phyloP scores from a whole-genome alignment of 805 yeast genomes.

The Yarrowia sp. region DNA sequence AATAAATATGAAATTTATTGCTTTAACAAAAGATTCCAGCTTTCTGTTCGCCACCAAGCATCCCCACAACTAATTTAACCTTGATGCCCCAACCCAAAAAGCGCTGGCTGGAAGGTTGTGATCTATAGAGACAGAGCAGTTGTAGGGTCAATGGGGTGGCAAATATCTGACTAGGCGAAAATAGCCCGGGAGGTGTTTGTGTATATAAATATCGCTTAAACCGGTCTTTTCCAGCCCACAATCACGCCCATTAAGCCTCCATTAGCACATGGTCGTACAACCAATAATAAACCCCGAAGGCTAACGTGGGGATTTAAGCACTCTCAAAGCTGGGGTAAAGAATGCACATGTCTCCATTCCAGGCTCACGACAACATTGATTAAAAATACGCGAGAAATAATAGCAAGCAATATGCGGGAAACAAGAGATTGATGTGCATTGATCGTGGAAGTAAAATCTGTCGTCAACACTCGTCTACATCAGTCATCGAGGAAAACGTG shows the following conservation, averaged over 20 bases:
- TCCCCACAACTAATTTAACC: neutral
- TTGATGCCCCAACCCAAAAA: neutral
- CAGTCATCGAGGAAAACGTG: no score
- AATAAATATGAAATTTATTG: no score
- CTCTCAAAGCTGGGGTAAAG: constrained; percentile 3
- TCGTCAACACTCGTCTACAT: no score
- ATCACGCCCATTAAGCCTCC: neutral
- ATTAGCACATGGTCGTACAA: neutral
- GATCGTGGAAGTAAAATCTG: no score
- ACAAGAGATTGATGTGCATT: no score
- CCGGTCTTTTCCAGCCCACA: neutral
- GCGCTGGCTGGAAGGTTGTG: no score
- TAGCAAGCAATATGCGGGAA: no score
- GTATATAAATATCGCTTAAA: no score
- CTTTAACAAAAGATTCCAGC: neutral
- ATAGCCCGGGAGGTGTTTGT: no score
- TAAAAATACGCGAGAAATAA: no score
- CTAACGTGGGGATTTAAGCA: neutral
- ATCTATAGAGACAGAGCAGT: neutral
- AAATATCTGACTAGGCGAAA: neutral
- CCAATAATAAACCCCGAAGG: constrained; percentile 8
- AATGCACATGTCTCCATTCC: neutral
- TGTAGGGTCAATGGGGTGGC: neutral
- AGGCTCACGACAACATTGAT: neutral
- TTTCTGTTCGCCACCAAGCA: neutral